Evolutionary conservation across 164 flowering plant species (phyloP).

Genomic region (Akebia trifoliata): DNA sequence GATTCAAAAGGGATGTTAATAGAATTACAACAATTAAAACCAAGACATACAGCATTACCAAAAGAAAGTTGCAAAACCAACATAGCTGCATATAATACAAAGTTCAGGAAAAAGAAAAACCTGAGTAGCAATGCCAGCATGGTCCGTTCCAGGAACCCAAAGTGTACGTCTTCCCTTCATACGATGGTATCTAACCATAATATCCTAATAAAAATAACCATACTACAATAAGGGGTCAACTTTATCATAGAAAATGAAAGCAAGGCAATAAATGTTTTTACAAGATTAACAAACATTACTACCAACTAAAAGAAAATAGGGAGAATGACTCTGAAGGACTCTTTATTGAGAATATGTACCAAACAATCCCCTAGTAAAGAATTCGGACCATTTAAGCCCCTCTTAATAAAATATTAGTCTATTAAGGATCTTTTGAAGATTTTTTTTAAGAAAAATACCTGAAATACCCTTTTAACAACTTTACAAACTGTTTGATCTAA

Average conservation of each 20-base stretch:
- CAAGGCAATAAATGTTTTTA: too few species aligned
- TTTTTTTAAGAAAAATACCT: too few species aligned
- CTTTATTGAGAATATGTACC: too few species aligned
- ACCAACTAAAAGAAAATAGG: too few species aligned
- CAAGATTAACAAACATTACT: too few species aligned
- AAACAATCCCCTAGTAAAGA: too few species aligned
- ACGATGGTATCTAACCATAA: slow-evolving; percentile 84
- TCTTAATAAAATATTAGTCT: too few species aligned
- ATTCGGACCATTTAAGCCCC: too few species aligned
- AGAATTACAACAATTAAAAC: background rate
- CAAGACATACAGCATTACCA: background rate
- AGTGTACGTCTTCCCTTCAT: slow-evolving; percentile 94
- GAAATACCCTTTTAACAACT: too few species aligned
- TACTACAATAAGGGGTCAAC: slow-evolving; percentile 5
- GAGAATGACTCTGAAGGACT: too few species aligned
- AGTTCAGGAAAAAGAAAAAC: slow-evolving; percentile 31
- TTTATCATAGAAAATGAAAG: background rate
- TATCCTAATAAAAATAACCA: slow-evolving; percentile 50
- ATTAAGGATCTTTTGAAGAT: too few species aligned
- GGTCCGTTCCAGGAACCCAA: slow-evolving; percentile 98
- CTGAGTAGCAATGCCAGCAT: slow-evolving; percentile 99
- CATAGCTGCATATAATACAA: background rate
- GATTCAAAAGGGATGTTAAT: background rate
- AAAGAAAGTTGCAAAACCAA: background rate
- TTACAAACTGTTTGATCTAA: too few species aligned